These are phyloP conservation scores for Ustilago sp. DNA, from an alignment of 1,284 basidiomycete species.

Conservation along the genomic window DNA sequence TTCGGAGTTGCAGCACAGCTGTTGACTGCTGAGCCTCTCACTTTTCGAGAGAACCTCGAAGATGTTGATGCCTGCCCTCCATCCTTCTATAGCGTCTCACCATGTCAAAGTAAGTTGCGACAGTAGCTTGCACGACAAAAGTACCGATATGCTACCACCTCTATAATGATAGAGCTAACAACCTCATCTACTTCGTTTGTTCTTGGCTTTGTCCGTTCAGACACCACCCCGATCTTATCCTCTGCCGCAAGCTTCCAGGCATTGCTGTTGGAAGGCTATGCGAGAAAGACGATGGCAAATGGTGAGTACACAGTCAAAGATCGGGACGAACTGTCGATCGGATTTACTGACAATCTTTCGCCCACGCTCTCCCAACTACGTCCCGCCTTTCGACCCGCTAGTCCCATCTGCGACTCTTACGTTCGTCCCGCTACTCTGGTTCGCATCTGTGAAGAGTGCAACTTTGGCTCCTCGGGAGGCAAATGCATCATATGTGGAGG, in stretches of 20 bases:
- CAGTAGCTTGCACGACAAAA: neutral
- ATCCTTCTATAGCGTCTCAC: neutral
- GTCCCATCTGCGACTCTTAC: conserved; percentile 99
- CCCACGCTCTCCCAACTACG: neutral
- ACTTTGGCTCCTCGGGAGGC: conserved; percentile 94
- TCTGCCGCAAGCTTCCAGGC: conserved; percentile 95
- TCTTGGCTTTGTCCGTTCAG: conserved; percentile 14
- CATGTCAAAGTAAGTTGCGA: conserved; percentile 12
- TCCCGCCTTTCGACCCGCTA: conserved; percentile 66
- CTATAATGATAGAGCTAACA: neutral
- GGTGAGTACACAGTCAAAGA: conserved; percentile 74
- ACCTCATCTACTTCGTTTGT: neutral
- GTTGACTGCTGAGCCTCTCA: conserved; percentile 8
- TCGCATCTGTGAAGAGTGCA: conserved; percentile 98
- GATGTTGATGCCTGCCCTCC: neutral
- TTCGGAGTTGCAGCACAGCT: conserved; percentile 21
- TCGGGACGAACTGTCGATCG: neutral
- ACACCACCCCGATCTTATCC: conserved; percentile 82
- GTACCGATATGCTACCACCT: neutral
- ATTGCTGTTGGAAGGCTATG: conserved; percentile 95
- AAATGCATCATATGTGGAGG: conserved; percentile 89
- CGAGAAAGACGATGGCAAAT: conserved; percentile 99
- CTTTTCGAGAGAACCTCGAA: neutral
- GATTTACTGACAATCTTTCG: conserved; percentile 5
- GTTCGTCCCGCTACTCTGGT: conserved; percentile 97